phyloP scores from a whole-genome alignment of 202 grass and related monocot genomes.

The Bolboschoenoplectus hybrid region DNA sequence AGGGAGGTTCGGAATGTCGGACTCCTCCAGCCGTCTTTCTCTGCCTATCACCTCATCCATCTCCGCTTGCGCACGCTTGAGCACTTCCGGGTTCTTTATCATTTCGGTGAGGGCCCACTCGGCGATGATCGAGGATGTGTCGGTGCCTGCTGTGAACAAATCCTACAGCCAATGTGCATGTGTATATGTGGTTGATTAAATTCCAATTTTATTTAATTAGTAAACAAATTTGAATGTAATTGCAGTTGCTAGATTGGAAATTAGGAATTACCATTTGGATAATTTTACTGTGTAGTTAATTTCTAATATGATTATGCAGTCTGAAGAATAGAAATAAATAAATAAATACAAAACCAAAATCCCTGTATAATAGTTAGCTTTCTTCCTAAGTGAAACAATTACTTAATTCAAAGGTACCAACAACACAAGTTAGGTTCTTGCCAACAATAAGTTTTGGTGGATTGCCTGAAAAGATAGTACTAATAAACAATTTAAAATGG shows the following conservation, averaged over 20 bases:
- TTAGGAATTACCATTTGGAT: too few species aligned
- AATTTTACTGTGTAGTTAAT: neutral
- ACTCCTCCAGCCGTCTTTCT: constrained; percentile 55
- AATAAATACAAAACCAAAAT: neutral
- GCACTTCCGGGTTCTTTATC: constrained; percentile 55
- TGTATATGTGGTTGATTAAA: neutral
- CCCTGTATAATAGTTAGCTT: neutral
- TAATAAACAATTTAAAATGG: neutral
- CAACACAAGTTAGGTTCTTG: neutral
- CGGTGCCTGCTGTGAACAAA: constrained; percentile 89
- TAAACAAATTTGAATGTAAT: neutral
- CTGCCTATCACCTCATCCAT: constrained; percentile 65
- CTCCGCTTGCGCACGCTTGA: constrained; percentile 59
- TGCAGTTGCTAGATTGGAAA: neutral
- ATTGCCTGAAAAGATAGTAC: neutral
- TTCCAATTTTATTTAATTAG: neutral
- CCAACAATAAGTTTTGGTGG: neutral
- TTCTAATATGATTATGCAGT: neutral
- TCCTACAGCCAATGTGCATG: constrained; percentile 50
- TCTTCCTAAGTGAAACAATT: neutral
- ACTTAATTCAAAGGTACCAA: neutral
- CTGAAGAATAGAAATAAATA: neutral
- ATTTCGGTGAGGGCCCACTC: constrained; percentile 83
- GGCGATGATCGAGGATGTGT: constrained; percentile 85
- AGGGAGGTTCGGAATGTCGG: constrained; percentile 59